These are phyloP conservation scores for Prosopis cineraria DNA, from an alignment of 306 rosid species.

Conservation along the genomic window DNA sequence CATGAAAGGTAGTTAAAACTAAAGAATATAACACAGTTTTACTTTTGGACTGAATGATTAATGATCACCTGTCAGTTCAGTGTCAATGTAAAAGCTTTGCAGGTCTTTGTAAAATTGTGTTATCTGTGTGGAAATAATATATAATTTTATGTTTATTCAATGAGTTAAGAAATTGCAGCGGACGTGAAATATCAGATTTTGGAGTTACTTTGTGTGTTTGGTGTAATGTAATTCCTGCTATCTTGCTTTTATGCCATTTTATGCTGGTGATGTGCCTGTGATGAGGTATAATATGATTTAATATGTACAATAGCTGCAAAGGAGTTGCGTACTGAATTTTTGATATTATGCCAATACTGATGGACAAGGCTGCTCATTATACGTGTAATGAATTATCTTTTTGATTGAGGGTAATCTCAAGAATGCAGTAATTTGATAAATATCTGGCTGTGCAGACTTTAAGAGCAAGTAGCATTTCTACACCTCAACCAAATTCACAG, in stretches of 20 bases:
- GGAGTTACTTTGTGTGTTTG: not conserved
- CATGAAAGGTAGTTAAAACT: not conserved
- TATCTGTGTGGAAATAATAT: not conserved
- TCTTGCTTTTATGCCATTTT: not conserved
- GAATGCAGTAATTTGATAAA: conserved; percentile 24
- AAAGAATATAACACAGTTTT: not conserved
- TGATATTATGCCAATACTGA: not conserved
- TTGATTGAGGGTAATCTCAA: not conserved
- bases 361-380: not conserved
- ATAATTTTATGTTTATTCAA: not conserved
- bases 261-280: not conserved
- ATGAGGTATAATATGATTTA: not conserved
- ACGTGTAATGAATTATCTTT: not conserved
- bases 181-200: not conserved
- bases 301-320: not conserved
- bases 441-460: conserved; percentile 59
- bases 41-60: not conserved
- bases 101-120: not conserved
- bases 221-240: not conserved
- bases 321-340: not conserved
- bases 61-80: not conserved
- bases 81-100: not conserved
- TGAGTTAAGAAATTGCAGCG: not conserved
- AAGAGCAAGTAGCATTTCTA: conserved; percentile 67
- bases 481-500: conserved; percentile 76